Percentiles rank a stretch among this genome's conserved stretches.
phyloP scores from a whole-genome alignment of 345 rosid species.

The Eucalyptus rudis region DNA sequence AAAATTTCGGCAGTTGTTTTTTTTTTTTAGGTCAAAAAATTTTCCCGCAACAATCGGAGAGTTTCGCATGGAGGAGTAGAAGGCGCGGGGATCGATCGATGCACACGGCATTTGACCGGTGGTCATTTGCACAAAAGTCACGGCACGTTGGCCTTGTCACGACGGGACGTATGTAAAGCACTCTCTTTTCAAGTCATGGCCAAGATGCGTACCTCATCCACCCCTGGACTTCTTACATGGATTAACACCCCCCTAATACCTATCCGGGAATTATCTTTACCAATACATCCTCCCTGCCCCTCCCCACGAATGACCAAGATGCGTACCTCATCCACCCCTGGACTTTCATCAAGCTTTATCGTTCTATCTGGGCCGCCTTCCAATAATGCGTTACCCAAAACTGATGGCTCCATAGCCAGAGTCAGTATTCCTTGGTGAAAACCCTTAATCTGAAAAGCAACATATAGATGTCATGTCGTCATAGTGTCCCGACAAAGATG shows the following conservation, averaged over 20 bases:
- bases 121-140: no score
- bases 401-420: slow-evolving; percentile 94
- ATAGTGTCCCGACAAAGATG: neutral
- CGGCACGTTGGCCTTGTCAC: no score
- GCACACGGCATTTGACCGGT: no score
- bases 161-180: no score
- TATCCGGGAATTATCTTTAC: neutral
- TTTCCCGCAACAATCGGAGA: no score
- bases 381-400: slow-evolving; percentile 76
- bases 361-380: slow-evolving; percentile 89
- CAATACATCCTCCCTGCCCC: neutral
- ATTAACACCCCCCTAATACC: neutral
- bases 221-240: neutral
- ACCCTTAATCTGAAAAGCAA: slow-evolving; percentile 49
- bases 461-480: neutral
- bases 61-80: no score
- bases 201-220: no score
- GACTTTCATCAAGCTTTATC: slow-evolving; percentile 74
- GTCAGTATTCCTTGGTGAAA: slow-evolving; percentile 84
- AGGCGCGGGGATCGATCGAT: no score
- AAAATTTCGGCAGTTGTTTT: no score
- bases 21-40: no score
- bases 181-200: no score
- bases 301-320: neutral
- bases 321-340: slow-evolving; percentile 85